phyloP scores from a whole-genome alignment of 768 basidiomycete genomes.

The Tricholoma matsutake region DNA sequence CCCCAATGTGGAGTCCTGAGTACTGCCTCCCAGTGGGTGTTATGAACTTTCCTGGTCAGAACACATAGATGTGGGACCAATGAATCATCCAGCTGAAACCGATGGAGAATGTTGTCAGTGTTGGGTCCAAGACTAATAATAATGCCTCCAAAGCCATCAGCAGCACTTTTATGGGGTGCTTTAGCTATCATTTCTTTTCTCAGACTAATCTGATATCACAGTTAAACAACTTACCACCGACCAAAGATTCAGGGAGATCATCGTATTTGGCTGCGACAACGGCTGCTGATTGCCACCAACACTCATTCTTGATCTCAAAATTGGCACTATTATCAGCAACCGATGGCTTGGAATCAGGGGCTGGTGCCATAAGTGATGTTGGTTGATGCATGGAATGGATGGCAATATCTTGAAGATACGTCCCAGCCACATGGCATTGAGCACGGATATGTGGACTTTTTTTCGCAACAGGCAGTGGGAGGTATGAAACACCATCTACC shows the following conservation, averaged over 20 bases:
- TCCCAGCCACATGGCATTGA: conserved; percentile 1
- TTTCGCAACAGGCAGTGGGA: conserved; percentile 5
- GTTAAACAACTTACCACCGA: background rate
- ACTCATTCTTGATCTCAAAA: background rate
- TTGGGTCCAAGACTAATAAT: conserved; percentile 5
- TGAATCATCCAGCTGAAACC: background rate
- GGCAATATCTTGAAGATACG: conserved; percentile 7
- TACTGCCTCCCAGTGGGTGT: background rate
- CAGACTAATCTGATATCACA: background rate
- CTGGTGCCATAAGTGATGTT: background rate
- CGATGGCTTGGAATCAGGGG: background rate
- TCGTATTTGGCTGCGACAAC: background rate
- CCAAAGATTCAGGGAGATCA: background rate
- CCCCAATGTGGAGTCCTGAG: background rate
- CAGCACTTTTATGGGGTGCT: background rate
- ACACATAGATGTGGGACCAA: background rate
- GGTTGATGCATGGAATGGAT: background rate
- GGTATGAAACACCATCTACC: conserved; percentile 2
- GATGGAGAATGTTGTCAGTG: conserved; percentile 1
- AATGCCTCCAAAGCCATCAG: background rate
- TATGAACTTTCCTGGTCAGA: background rate
- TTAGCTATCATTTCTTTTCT: background rate
- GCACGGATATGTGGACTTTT: conserved; percentile 4
- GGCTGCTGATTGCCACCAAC: background rate
- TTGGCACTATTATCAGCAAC: background rate